Base-by-base conservation (phyloP, 306 rosid genomes). In the Cyclanthera cordifolia region DNA sequence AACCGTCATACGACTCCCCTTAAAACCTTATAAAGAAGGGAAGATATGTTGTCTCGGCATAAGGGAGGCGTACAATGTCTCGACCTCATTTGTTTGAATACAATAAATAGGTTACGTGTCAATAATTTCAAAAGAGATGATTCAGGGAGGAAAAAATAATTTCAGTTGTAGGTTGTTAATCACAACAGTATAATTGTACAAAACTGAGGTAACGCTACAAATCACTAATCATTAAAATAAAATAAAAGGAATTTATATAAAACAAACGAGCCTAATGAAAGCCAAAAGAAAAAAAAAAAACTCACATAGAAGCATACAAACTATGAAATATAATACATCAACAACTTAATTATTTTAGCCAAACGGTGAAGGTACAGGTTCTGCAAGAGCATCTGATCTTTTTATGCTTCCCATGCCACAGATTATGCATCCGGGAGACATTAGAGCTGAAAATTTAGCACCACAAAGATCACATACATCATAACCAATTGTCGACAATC, bases 381-480 rank as follows among this genome's bases (percentile, higher is more conserved):
- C 96, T 17, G 94, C 46, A 43, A 81, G 81, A 20, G 93, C 94
- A 81, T 93, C 99, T 37, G 99, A 93, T 67, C 99, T 79, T 83
- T 85, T 89, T 65, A 93, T 85, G 86, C 86, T 82, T 79, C 99
- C 99, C 96, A 93, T 90, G 57, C 99, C 99, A 54, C 99, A 93
- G 52, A 90, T 83, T 60, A 86, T 86, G 85, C 99, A 93, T 78
- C 96, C 99, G 10, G 95, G 94, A 19, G 95, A 47, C 12, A 80
- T 49, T 53, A 93, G 87, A 20, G 95, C 95, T 0, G 96, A 93
- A 81, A 93, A 93, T 77, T 90, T 93, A 59, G 99, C 89, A 37
- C 99, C 99, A 34, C 99, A 93, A 45, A 87, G 94, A 82, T 93
- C 96, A 58, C 96, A 93, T n/a, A 93, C 91, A 81, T 93, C 99